These are phyloP conservation scores for Penicillium sp. DNA, from an alignment of 2,329 filamentous ascomycete genomes.

Conservation along the genomic window DNA sequence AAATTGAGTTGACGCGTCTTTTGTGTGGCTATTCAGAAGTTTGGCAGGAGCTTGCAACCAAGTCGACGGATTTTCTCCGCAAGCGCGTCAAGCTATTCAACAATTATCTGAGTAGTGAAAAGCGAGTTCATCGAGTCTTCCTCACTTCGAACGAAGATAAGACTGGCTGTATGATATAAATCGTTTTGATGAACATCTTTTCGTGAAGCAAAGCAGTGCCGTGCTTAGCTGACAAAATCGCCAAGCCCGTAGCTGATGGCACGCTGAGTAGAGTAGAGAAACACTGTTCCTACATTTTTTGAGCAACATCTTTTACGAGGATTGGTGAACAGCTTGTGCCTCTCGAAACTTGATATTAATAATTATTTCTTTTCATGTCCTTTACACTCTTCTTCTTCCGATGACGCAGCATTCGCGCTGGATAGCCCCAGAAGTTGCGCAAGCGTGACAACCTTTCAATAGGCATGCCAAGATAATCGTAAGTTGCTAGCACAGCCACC, in stretches of 20 bases:
- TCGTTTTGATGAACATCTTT: conserved; percentile 13
- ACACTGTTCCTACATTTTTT: conserved; percentile 9
- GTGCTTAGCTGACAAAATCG: conserved; percentile 1
- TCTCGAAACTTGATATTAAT: conserved; percentile 15
- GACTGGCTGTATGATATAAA: conserved; percentile 14
- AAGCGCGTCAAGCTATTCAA: conserved; percentile 14
- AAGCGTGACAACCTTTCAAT: conserved; percentile 10
- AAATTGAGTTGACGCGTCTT: conserved; percentile 12
- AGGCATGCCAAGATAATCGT: conserved; percentile 10
- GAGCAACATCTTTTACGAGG: not conserved
- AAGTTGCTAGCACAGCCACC: conserved; percentile 20
- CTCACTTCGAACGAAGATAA: conserved; percentile 17
- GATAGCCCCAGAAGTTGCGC: conserved; percentile 13
- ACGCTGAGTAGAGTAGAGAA: conserved; percentile 12
- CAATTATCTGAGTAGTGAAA: conserved; percentile 10
- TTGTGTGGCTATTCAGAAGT: conserved; percentile 6
- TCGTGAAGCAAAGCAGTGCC: conserved; percentile 5
- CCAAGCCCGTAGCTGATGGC: conserved; percentile 9
- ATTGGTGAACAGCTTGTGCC: not conserved
- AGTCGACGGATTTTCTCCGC: conserved; percentile 7
- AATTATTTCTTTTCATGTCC: conserved; percentile 6
- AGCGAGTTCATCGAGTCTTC: conserved; percentile 12
- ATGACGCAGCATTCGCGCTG: not conserved
- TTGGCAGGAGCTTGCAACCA: conserved; percentile 15
- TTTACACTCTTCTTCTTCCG: not conserved